These are phyloP conservation scores for Amphirosellinia nigrospora DNA, from an alignment of 495 filamentous ascomycete genomes.

Conservation along the genomic window DNA sequence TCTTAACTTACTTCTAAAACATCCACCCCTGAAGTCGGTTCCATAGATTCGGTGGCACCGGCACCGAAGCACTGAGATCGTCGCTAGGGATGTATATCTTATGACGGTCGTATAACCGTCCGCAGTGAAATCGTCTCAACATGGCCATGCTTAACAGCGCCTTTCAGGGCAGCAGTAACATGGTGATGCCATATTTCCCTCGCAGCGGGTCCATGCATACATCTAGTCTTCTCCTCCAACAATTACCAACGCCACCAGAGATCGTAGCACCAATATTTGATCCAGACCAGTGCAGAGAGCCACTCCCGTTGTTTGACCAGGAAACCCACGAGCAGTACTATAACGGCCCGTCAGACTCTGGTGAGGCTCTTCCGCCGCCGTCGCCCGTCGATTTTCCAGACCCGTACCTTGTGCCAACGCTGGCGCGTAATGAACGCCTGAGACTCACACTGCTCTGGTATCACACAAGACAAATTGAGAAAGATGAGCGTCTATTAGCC, in stretches of 20 bases:
- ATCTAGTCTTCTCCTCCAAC: slow-evolving; percentile 20
- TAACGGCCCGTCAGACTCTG: slow-evolving; percentile 1
- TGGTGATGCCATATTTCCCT: slow-evolving; percentile 8
- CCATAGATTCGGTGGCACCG: background rate
- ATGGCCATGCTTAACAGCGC: background rate
- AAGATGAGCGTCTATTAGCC: slow-evolving; percentile 21
- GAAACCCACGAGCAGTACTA: slow-evolving; percentile 3
- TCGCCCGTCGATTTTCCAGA: slow-evolving; percentile 4
- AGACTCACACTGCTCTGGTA: slow-evolving; percentile 28
- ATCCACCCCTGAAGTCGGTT: background rate
- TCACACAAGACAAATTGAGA: slow-evolving; percentile 24
- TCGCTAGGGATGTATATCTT: background rate
- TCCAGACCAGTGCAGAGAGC: slow-evolving; percentile 5
- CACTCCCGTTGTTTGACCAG: slow-evolving; percentile 13
- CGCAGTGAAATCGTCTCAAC: background rate
- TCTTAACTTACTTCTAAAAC: background rate
- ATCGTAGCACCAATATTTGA: slow-evolving; percentile 25
- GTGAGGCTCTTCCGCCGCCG: slow-evolving; percentile 7
- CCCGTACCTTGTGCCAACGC: slow-evolving; percentile 22
- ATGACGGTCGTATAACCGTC: background rate
- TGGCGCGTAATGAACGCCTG: slow-evolving; percentile 26
- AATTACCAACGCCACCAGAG: slow-evolving; percentile 16
- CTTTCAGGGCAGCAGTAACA: background rate
- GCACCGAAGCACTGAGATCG: background rate
- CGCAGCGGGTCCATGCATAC: slow-evolving; percentile 6